Evolutionary conservation across 768 basidiomycete genomes (phyloP).

Genomic region (Macrolepiota albuminosa): DNA sequence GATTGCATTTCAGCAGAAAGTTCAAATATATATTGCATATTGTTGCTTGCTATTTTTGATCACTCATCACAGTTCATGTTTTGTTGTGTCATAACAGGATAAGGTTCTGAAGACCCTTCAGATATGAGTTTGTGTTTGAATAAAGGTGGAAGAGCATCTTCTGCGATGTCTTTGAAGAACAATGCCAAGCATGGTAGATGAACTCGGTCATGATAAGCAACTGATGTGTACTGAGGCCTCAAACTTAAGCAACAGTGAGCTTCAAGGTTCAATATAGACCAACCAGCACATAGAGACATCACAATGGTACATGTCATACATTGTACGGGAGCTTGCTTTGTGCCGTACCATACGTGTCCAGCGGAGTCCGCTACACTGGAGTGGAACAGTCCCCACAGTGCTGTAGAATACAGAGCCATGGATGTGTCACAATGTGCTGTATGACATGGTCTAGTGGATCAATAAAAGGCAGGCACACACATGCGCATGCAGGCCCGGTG

Average conservation of each 20-base stretch:
- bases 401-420: too few species aligned
- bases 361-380: too few species aligned
- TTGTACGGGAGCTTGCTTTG: too few species aligned
- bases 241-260: background rate
- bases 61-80: background rate
- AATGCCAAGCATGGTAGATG: conserved; percentile 49
- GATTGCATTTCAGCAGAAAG: background rate
- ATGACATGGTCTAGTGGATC: too few species aligned
- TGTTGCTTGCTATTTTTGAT: background rate
- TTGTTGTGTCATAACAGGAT: conserved; percentile 16
- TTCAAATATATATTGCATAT: too few species aligned
- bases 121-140: conserved; percentile 11
- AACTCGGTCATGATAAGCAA: conserved; percentile 54
- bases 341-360: too few species aligned
- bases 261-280: conserved; percentile 15
- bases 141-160: conserved; percentile 43
- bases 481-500: too few species aligned
- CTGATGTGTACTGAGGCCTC: conserved; percentile 47
- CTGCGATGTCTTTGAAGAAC: conserved; percentile 59
- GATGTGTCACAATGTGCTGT: too few species aligned
- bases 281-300: too few species aligned
- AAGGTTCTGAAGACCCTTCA: background rate
- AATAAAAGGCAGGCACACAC: too few species aligned
- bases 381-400: too few species aligned
- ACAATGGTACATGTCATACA: too few species aligned